Conservation (phyloP, 345 rosid genomes). For the Camelina hispida region DNA sequence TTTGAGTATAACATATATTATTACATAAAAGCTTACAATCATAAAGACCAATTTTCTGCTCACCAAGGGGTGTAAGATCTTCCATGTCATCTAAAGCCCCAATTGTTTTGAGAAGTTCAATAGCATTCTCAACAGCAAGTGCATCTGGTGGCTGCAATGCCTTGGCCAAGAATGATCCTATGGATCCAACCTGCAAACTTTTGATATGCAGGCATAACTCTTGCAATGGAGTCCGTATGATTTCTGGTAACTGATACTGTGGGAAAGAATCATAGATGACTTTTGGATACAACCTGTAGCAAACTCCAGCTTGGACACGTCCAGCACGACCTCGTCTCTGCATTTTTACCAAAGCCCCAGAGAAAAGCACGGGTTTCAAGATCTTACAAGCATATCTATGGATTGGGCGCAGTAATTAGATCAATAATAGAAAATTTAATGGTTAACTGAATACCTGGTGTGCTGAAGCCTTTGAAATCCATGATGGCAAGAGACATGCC, state of each 20-base stretch:
- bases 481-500: slow-evolving; percentile 91
- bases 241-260: slow-evolving; percentile 89
- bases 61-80: slow-evolving; percentile 94
- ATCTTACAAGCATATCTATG: slow-evolving; percentile 4
- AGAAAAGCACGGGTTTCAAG: slow-evolving; percentile 4
- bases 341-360: slow-evolving; percentile 34
- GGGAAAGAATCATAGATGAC: slow-evolving; percentile 76
- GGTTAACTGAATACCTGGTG: slow-evolving; percentile 66
- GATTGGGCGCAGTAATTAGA: slow-evolving; percentile 24
- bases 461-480: slow-evolving; percentile 98
- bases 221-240: slow-evolving; percentile 93
- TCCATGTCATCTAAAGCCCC: slow-evolving; percentile 90
- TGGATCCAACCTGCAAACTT: slow-evolving; percentile 88
- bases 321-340: slow-evolving; percentile 99
- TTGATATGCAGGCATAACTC: slow-evolving; percentile 90
- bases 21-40: slow-evolving; percentile 3
- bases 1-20: slow-evolving; percentile 28
- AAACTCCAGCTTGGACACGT: slow-evolving; percentile 96
- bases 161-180: slow-evolving; percentile 87
- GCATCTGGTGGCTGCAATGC: slow-evolving; percentile 97
- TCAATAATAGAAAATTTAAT: slow-evolving; percentile 8
- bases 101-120: slow-evolving; percentile 90
- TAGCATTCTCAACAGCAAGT: slow-evolving; percentile 93
- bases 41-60: slow-evolving; percentile 28
- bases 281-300: slow-evolving; percentile 91